phyloP scores from a whole-genome alignment of 805 yeast genomes.

The Isabelozyma gotoi region DNA sequence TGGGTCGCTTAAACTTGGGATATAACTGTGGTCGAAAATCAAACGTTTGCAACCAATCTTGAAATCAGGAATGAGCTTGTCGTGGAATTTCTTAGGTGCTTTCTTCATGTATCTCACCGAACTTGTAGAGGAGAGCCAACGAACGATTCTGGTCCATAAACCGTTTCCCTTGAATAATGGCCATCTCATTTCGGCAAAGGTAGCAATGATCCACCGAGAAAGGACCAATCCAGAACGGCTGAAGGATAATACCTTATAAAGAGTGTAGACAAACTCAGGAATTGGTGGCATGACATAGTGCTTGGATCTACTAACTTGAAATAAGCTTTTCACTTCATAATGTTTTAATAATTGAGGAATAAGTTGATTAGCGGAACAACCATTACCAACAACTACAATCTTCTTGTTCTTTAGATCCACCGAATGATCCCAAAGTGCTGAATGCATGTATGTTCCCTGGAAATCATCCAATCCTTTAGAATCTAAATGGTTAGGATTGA shows the following conservation, averaged over 20 bases:
- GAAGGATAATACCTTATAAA: constrained; percentile 24
- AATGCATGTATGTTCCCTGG: constrained; percentile 40
- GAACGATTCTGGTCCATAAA: constrained; percentile 20
- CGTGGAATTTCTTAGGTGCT: constrained; percentile 32
- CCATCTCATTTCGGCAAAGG: constrained; percentile 31
- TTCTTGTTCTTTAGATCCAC: constrained; percentile 32
- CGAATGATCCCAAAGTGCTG: constrained; percentile 37
- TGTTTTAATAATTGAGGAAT: constrained; percentile 34
- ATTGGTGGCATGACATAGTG: constrained; percentile 42
- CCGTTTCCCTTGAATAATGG: constrained; percentile 36
- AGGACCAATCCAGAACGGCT: constrained; percentile 26
- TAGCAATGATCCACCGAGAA: constrained; percentile 25
- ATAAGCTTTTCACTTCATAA: constrained; percentile 22
- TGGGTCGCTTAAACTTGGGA: constrained; percentile 31
- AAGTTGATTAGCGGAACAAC: constrained; percentile 44
- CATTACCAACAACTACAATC: constrained; percentile 41
- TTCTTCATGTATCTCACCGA: constrained; percentile 24
- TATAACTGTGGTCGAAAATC: constrained; percentile 36
- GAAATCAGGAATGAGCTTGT: constrained; percentile 32
- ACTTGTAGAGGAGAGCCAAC: constrained; percentile 20
- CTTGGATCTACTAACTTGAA: constrained; percentile 34
- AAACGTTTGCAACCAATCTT: constrained; percentile 44
- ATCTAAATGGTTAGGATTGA: constrained; percentile 29
- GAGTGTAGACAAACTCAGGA: constrained; percentile 17
- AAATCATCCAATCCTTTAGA: constrained; percentile 33